Conservation (phyloP, 1,284 basidiomycete species). For the Trichosporon faecale region DNA sequence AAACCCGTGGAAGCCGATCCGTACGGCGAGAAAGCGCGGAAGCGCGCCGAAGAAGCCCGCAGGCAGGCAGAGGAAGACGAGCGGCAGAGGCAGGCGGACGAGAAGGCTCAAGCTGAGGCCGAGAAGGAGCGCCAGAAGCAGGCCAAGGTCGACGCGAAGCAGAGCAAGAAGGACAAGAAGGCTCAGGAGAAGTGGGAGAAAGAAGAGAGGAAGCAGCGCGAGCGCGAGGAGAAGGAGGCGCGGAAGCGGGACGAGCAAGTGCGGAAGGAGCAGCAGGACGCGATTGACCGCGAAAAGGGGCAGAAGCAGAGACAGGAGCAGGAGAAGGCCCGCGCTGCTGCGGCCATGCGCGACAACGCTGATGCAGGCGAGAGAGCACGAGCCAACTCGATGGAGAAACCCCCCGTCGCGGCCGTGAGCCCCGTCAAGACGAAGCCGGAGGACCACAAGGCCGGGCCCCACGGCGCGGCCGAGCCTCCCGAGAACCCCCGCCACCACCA, state of each 20-base stretch:
- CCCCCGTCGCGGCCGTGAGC: not conserved
- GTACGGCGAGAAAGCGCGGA: slow-evolving; percentile 4
- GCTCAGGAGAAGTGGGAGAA: not conserved
- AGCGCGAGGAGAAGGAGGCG: not conserved
- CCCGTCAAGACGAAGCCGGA: slow-evolving; percentile 15
- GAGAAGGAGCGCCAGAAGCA: not conserved
- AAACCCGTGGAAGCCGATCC: slow-evolving; percentile 1
- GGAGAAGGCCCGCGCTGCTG: not conserved
- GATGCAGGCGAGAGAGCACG: not conserved
- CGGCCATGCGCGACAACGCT: not conserved
- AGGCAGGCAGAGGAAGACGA: not conserved
- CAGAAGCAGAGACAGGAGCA: not conserved
- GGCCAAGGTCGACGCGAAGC: not conserved
- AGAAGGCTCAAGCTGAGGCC: not conserved
- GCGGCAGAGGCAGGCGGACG: not conserved
- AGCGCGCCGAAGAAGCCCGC: not conserved
- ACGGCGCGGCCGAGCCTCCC: not conserved
- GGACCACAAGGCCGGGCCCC: not conserved
- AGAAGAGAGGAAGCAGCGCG: not conserved
- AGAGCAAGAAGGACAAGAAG: not conserved
- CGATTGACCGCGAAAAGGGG: not conserved
- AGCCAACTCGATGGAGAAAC: not conserved
- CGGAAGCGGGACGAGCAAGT: not conserved
- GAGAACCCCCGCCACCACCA: too few relatives aligned
- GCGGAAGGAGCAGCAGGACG: not conserved